These are phyloP conservation scores for Leccinum fuscescens DNA, from an alignment of 1,284 basidiomycete genomes.

Conservation along the genomic window DNA sequence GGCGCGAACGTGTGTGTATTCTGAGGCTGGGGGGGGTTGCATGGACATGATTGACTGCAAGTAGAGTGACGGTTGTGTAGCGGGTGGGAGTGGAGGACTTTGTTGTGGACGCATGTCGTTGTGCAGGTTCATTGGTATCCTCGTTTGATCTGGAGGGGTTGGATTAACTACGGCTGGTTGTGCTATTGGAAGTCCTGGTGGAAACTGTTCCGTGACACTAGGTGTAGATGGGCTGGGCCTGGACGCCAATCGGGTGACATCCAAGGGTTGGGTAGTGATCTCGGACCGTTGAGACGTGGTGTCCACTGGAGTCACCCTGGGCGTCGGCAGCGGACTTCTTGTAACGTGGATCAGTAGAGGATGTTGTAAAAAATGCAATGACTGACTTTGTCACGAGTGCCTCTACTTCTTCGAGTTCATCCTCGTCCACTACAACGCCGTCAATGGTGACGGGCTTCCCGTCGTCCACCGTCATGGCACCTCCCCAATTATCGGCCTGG, in stretches of 20 bases:
- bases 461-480: slow-evolving; percentile 45
- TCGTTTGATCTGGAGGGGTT: slow-evolving; percentile 7
- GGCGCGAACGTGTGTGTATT: slow-evolving; percentile 15
- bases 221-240: slow-evolving; percentile 2
- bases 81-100: slow-evolving; percentile 2
- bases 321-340: slow-evolving; percentile 58
- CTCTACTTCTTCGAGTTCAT: slow-evolving; percentile 39
- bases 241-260: not conserved
- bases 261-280: slow-evolving; percentile 1
- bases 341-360: slow-evolving; percentile 23
- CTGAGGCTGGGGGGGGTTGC: slow-evolving; percentile 20
- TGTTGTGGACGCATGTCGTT: slow-evolving; percentile 1
- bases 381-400: slow-evolving; percentile 36
- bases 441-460: slow-evolving; percentile 39
- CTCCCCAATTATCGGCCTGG: slow-evolving; percentile 56
- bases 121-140: not conserved
- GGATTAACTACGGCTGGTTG: not conserved
- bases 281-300: slow-evolving; percentile 11
- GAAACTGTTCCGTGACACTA: not conserved
- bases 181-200: not conserved
- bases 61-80: slow-evolving; percentile 14
- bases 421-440: slow-evolving; percentile 30
- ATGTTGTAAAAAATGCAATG: slow-evolving; percentile 15
- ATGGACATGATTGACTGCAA: slow-evolving; percentile 9
- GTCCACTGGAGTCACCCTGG: slow-evolving; percentile 52